Evolutionary conservation across 2,329 filamentous ascomycete genomes (phyloP).

Genomic region (Colletotrichum sp.): DNA sequence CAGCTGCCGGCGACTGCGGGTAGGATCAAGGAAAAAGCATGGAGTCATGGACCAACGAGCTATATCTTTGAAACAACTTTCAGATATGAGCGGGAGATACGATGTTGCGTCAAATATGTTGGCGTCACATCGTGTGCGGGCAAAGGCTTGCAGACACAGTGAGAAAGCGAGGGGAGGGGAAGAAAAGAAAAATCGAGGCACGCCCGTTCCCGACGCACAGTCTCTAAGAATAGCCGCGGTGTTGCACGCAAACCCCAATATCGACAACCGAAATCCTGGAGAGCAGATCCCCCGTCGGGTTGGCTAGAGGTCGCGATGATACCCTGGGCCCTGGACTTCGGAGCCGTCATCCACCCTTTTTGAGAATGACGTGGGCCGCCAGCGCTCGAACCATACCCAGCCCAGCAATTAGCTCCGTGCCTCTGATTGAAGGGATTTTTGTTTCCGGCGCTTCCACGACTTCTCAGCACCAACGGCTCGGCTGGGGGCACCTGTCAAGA

Average conservation of each 20-base stretch:
- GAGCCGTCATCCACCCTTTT: background rate
- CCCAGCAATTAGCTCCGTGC: background rate
- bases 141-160: background rate
- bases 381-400: constrained; percentile 11
- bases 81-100: background rate
- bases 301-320: constrained; percentile 14
- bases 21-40: background rate
- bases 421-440: constrained; percentile 24
- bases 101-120: constrained; percentile 1
- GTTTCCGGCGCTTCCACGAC: constrained; percentile 18
- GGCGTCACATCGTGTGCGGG: constrained; percentile 14
- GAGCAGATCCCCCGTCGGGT: constrained; percentile 17
- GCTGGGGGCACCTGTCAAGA: constrained; percentile 10
- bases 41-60: background rate
- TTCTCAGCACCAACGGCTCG: constrained; percentile 7
- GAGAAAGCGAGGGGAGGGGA: background rate
- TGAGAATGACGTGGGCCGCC: constrained; percentile 5
- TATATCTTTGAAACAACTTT: constrained; percentile 1
- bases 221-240: constrained; percentile 19
- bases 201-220: background rate
- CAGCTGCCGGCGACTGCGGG: background rate
- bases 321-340: constrained; percentile 15
- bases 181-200: background rate
- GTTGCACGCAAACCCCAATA: constrained; percentile 12
- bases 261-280: constrained; percentile 22